These are phyloP conservation scores for Colletotrichum aenigma DNA, from an alignment of 2,329 filamentous ascomycete genomes.

Conservation along the genomic window DNA sequence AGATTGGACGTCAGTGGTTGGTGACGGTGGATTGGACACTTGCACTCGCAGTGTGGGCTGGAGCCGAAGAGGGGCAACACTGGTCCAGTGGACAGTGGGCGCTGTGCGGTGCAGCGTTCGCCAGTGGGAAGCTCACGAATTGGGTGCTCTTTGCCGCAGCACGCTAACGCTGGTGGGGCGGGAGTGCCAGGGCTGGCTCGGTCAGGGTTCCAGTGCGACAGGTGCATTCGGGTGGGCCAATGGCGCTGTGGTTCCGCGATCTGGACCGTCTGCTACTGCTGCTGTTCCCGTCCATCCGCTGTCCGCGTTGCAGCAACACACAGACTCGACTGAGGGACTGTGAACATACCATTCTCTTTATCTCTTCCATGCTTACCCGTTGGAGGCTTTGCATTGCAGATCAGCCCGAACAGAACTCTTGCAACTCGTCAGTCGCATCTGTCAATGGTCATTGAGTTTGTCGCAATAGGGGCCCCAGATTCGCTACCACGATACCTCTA, in stretches of 20 bases:
- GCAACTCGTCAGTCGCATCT: not conserved
- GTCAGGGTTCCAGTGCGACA: not conserved
- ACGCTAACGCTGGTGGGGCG: not conserved
- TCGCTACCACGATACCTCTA: not conserved
- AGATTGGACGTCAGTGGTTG: constrained; percentile 11
- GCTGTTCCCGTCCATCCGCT: not conserved
- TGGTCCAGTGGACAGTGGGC: not conserved
- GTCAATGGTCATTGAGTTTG: not conserved
- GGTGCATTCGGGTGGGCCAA: not conserved
- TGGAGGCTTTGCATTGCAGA: not conserved
- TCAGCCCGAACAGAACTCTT: not conserved
- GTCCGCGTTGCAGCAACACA: not conserved
- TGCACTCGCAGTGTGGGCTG: not conserved
- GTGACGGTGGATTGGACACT: not conserved
- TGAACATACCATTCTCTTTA: not conserved
- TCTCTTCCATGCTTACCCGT: not conserved
- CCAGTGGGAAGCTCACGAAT: not conserved
- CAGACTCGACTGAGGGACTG: not conserved
- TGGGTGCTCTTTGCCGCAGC: not conserved
- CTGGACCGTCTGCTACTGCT: not conserved
- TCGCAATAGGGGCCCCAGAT: not conserved
- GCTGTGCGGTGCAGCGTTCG: not conserved
- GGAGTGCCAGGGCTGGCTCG: not conserved
- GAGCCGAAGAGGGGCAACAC: constrained; percentile 10
- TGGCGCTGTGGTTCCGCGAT: not conserved